Base-by-base conservation (phyloP, 1,284 basidiomycete genomes). In the Ganoderma sinense region DNA sequence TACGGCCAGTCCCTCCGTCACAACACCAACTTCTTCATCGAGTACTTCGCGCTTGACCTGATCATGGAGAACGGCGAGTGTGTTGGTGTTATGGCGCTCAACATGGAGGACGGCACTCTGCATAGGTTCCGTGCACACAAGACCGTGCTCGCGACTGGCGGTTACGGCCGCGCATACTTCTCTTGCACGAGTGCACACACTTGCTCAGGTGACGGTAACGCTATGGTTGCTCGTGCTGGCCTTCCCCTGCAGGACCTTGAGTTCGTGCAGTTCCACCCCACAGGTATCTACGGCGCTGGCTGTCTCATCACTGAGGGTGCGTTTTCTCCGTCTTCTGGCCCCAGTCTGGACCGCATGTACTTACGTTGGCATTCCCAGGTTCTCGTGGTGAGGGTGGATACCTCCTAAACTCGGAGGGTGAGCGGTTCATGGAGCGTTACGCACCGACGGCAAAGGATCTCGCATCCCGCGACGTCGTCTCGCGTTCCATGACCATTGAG, bases 21-120 rank as follows among this genome's bases (percentile, higher is more conserved):
- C 88, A 94, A 99, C 88, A 99, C 98, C 81, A 98, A 99, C 85
- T 99, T 98, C 86, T 99, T 99, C 87, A 99, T 99, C 83, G 98
- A 99, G 84, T 99, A 97, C 86, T 99, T 99, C 82, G 98, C 97
- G 23, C 90, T 97, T 73, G 97, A 99, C 83, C 86, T 99, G 71
- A 97, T 99, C 82, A 99, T 99, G 98, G 90, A 99, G 82, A 96
- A 95, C 75, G 98, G 97, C 79, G 96, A 98, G 84, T 99, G 98
- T 86, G 97, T 99, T 72, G 98, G 98, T 87, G 97, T 99, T 67
- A 96, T 99, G 77, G 98, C 98, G 13, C 88, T 99, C 76, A 99
- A 99, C 88, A 97, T 98, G 94, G 98, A 99, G 85, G 98, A 99
- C 79, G 98, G 98, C 71, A 99, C 98, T 26, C 91, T 99, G 51